Base-by-base conservation (phyloP, 2,329 filamentous ascomycete species). In the Phoma sp. region DNA sequence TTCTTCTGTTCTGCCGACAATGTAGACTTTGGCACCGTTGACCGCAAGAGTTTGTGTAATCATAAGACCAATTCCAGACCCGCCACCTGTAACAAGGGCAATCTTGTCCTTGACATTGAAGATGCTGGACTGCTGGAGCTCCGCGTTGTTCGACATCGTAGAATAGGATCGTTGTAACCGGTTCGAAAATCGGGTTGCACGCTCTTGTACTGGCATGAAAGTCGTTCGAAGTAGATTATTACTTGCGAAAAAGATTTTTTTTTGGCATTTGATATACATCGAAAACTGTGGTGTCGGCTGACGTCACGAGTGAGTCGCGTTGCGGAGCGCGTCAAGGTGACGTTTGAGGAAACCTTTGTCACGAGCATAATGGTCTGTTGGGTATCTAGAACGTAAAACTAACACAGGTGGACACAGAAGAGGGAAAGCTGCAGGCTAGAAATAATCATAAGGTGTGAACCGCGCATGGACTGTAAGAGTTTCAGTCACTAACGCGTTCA, bases 31-130 rank as follows among this genome's bases (percentile, higher is more conserved):
- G 2, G 72, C 73, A 9, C 75, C 74, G 50, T 80, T 81, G 38
- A 80, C 77, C 10, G 78, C 75, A 33, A 80, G 76, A 1, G 77
- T 75, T 60, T 80, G 78, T 15, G 74, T 75, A 33, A 74, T 68
- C 78, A 81, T 81, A 51, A 81, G 59, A 18, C 79, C 79, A 54
- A 81, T 81, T 11, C 79, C 79, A 6, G 72, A 75, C 30, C 78
- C 78, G 45, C 77, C 79, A 29, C 78, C 78, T 2, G 77, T 78
- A 9, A 56, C 71, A 15, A 80, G 62, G 9, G 77, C 78, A 6
- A 74, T 69, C 53, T 73, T 74, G 62, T 66, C 67, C 55, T 76
- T 76, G 53, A 76, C 70, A 63, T 72, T 66, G 60, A 76, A 75
- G 25, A 74, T 66, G 36, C 69, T 53, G 33, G 59, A 59, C 17